phyloP scores from a whole-genome alignment of 768 basidiomycete species.

The Leccinum disarticulatum region DNA sequence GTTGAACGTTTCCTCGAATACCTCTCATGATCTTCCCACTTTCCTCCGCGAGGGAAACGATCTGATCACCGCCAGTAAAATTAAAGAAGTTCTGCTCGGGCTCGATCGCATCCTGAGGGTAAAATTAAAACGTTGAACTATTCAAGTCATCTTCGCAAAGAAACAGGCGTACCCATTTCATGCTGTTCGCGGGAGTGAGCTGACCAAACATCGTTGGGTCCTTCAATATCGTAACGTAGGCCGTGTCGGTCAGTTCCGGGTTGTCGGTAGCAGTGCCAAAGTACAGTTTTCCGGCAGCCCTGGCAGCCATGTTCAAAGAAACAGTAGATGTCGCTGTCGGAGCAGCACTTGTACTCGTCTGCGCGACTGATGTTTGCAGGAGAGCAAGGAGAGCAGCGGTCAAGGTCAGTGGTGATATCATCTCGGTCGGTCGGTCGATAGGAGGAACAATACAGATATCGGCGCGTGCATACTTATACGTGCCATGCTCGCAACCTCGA shows the following conservation, averaged over 20 bases:
- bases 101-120: constrained; percentile 19
- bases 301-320: constrained; percentile 37
- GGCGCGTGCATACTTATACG: constrained; percentile 1
- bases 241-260: constrained; percentile 40
- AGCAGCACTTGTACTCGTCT: constrained; percentile 1
- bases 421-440: background rate
- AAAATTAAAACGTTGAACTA: background rate
- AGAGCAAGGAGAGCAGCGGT: constrained; percentile 7
- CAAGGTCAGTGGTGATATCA: constrained; percentile 5
- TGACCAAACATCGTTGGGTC: constrained; percentile 17
- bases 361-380: background rate
- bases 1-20: background rate
- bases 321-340: constrained; percentile 1
- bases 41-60: constrained; percentile 18
- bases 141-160: background rate
- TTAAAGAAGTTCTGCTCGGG: constrained; percentile 26
- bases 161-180: constrained; percentile 22
- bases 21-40: constrained; percentile 24
- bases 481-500: background rate
- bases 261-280: constrained; percentile 51
- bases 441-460: background rate
- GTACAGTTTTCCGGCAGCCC: constrained; percentile 43
- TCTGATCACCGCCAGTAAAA: constrained; percentile 22
- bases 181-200: constrained; percentile 20
- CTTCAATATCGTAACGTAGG: constrained; percentile 12